Base-by-base conservation (phyloP, 2,329 filamentous ascomycete genomes). In the Sporothrix luriei region DNA sequence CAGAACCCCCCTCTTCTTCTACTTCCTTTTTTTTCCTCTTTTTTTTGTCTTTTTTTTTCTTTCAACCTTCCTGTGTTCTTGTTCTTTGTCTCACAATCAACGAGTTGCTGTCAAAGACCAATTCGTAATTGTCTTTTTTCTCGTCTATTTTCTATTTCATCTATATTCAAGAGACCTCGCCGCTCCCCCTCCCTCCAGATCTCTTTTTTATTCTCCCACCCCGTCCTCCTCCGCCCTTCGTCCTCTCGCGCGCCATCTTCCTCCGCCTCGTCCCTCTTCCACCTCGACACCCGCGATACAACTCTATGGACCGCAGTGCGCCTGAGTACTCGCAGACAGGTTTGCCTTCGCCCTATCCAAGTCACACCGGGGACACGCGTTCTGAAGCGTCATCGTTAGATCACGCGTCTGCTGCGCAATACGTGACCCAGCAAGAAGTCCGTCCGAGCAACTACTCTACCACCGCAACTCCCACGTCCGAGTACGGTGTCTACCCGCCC, bases 371-470 rank as follows among this genome's bases (percentile, higher is more conserved):
- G 83, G 84, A 88, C 84, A 82, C 87, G 82, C 87, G 90, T 85
- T 94, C 93, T 93, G 92, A 96, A 91, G 89, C 86, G 80, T 87
- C 90, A 80, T 83, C 83, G 83, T 88, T 91, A 95, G 94, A 97
- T 91, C 92, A 92, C 86, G 86, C 91, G 82, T 92, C 93, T 91
- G 90, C 91, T 91, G 91, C 91, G 83, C 91, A 94, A 82, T 97
- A 96, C 83, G 85, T 91, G 76, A 88, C 89, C 77, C 90, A 91
- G 79, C 90, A 91, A 83, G 93, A 97, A 83, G 88, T 89, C 78
- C 88, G 91, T 80, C 66, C 72, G 21, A 79, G 78, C 75, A 90
- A 86, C 79, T 92, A 93, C 80, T 90, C 91, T 72, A 85, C 89
- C 73, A 89, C 91, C 75, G 91, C 90, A 76, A 97, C 93, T 73